Evolutionary conservation across 2,329 filamentous ascomycete genomes (phyloP), one percentile per base, ranked within the genome.

Genomic region (Ophiostoma montium): DNA sequence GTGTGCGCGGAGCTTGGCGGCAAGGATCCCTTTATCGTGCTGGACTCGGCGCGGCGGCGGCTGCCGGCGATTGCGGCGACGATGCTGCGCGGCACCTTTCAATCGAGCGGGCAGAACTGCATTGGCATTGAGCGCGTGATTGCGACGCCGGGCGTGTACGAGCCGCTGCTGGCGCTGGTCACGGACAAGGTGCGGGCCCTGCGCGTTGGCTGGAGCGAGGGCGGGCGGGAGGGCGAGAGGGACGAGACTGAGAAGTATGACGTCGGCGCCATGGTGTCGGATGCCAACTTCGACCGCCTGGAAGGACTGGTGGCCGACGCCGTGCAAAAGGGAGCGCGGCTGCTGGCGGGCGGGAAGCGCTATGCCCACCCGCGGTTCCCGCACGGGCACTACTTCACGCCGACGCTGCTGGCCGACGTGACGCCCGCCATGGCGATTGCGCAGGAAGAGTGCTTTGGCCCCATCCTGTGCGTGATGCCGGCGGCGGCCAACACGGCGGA

Each of bases 51-150:
- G 27, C 65, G 65, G 44, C 59, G 62, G 51, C 75, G 87, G 58
- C 71, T 96, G 52, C 67, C 76, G 5, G 78, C 84, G 38, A 81
- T 96, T 46, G 76, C 78, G 35, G 85, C 88, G 54, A 84, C 94
- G 54, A 76, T 96, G 54, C 82, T 98, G 68, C 80, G 92, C 48
- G 92, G 90, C 47, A 87, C 86, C 10, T 98, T 96, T 67, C 92
- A 98, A 65, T 88, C 88, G 47, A 83, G 88, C 15, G 92, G 92
- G 1, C 92, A 98, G 65, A 98, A 98, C 68, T 98, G 92, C 66
- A 90, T 98, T 61, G 92, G 92, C 49, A 90, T 95, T 57, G 92
- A 98, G 68, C 84, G 92, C 50, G 82, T 96, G 60, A 82, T 96
- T 57, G 86, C 84, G 21, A 75, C 85, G 15, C 82, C 86, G 1